Percentiles rank a stretch among this genome's conserved stretches.
Evolutionary conservation across 768 basidiomycete genomes (phyloP).

Genomic region (Sistotremastrum suecicum): DNA sequence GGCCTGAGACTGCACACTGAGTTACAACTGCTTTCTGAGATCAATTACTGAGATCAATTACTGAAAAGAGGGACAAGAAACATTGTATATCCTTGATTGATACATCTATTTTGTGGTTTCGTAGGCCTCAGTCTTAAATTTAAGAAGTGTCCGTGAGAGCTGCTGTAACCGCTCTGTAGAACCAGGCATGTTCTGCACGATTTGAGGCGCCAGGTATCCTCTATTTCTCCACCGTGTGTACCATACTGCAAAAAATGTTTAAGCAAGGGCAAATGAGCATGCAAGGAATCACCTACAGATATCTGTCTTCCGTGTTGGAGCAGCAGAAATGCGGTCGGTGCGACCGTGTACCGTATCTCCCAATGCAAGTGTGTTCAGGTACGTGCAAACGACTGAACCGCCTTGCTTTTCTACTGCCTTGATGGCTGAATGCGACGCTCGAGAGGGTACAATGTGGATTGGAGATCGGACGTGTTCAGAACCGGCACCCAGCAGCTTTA

Average conservation of each 20-base stretch:
- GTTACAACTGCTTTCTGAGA: too few relatives aligned
- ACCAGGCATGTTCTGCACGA: constrained; percentile 43
- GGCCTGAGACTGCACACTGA: too few relatives aligned
- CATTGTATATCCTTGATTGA: background rate
- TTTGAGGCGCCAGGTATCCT: constrained; percentile 55
- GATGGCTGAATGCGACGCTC: constrained; percentile 80
- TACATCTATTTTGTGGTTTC: constrained; percentile 8
- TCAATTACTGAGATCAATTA: too few relatives aligned
- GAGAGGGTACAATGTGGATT: constrained; percentile 69
- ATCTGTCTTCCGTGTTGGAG: constrained; percentile 75
- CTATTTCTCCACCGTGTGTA: constrained; percentile 61
- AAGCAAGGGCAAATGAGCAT: background rate
- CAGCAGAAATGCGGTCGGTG: constrained; percentile 56
- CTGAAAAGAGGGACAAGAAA: too few relatives aligned
- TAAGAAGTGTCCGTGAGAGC: constrained; percentile 45
- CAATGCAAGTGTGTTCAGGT: constrained; percentile 78
- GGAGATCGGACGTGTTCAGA: constrained; percentile 49
- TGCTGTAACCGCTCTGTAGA: constrained; percentile 58
- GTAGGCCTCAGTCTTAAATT: constrained; percentile 29
- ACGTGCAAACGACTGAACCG: constrained; percentile 79
- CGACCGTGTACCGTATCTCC: constrained; percentile 63
- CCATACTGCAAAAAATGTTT: constrained; percentile 40
- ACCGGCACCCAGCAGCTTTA: constrained; percentile 82
- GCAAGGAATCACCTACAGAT: constrained; percentile 42
- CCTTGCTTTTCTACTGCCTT: constrained; percentile 68